These are phyloP conservation scores for Acrodontium crateriforme DNA, from an alignment of 2,329 filamentous ascomycete genomes.

Conservation along the genomic window DNA sequence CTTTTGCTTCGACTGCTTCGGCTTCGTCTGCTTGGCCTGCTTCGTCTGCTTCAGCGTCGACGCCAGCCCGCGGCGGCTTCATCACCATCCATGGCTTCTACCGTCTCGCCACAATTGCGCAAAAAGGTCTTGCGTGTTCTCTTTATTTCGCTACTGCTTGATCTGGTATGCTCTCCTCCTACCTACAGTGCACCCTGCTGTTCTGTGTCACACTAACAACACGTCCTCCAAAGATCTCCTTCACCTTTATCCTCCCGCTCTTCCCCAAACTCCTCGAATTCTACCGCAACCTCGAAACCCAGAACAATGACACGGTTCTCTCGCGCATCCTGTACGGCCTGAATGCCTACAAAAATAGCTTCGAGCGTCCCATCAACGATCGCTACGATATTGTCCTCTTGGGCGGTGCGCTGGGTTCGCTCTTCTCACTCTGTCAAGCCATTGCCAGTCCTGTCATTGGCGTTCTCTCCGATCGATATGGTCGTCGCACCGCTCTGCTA, in stretches of 20 bases:
- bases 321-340: conserved; percentile 67
- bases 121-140: conserved; percentile 78
- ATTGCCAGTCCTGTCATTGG: conserved; percentile 87
- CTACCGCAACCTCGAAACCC: conserved; percentile 72
- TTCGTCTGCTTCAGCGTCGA: too few species aligned
- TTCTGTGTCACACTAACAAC: background rate
- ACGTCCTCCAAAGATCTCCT: conserved; percentile 59
- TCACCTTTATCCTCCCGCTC: conserved; percentile 93
- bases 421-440: conserved; percentile 88
- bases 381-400: conserved; percentile 94
- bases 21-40: too few species aligned
- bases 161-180: conserved; percentile 50
- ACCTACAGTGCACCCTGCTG: background rate
- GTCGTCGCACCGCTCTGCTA: conserved; percentile 72
- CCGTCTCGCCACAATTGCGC: conserved; percentile 26
- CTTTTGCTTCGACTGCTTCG: too few species aligned
- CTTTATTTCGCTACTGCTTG: conserved; percentile 76
- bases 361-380: conserved; percentile 83
- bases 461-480: conserved; percentile 72
- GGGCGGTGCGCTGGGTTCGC: conserved; percentile 79
- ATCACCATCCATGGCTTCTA: too few species aligned
- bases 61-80: too few species aligned
- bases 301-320: conserved; percentile 49
- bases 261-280: conserved; percentile 93
- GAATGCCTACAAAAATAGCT: conserved; percentile 89